Base-by-base conservation (phyloP, 176 grass and related monocot genomes). In the Phragmites australis region DNA sequence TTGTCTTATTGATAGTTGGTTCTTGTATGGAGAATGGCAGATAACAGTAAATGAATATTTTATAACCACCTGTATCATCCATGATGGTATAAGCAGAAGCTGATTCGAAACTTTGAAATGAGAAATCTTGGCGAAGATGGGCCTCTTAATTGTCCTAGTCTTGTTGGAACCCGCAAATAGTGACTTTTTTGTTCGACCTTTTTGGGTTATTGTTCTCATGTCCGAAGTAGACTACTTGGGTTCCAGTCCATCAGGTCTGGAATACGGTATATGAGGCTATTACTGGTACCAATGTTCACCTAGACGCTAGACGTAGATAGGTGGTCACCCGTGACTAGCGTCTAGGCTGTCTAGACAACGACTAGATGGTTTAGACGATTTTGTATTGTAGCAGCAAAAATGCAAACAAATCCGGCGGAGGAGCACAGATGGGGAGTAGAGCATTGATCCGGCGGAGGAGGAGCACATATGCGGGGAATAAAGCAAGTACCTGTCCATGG, bases 71-170 rank as follows among this genome's bases (percentile, higher is more conserved):
- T 56, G 39, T 64, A 27, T 30, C 27, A 70, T 72, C 31, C 68
- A 58, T 63, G 30, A 55, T 50, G 21, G 10, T 48, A 34, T 53
- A 52, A 72, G 51, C 17, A 12, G 27, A 37, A 62, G 29, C 11
- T 32, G 66, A 50, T 82, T 57, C 11, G 19, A 70, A 59, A 40
- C 44, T 19, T 65, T 50, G 16, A 67, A 66, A 66, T 29, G 51
- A 5, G 21, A 67, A 25, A 45, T 11, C 54, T 15, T 56, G 22
- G 43, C 25, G 47, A 45, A 29, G 12, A 11, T 29, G 6, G 2
- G 17, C 32, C 3, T 21, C 23, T 43, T 83, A 73, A 10, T 52
- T 62, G 3, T 69, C 11, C 74, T 59, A n/a, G 11, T 59, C 27
- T 40, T 72, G 21, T 37, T 26, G 27, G 18, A 56, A 39, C 25